phyloP scores from a whole-genome alignment of 2,329 filamentous ascomycete species.

The Sporothrix euskadiensis region DNA sequence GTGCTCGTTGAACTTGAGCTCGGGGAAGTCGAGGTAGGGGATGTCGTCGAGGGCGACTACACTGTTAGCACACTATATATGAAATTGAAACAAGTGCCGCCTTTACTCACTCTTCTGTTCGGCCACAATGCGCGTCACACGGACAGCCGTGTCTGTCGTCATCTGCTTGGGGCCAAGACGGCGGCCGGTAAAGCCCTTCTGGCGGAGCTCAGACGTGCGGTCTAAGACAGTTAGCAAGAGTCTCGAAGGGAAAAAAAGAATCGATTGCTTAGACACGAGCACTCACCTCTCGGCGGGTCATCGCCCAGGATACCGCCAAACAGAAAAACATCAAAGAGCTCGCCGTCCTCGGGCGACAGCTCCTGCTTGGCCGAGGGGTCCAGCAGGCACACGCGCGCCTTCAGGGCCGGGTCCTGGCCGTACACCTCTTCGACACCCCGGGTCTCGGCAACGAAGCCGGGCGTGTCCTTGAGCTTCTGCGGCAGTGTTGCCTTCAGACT shows the following conservation, averaged over 20 bases:
- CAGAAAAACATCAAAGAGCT: constrained; percentile 83
- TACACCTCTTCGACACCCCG: constrained; percentile 83
- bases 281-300: constrained; percentile 83
- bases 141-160: constrained; percentile 96
- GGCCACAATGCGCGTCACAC: constrained; percentile 86
- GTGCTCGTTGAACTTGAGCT: constrained; percentile 84
- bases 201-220: constrained; percentile 90
- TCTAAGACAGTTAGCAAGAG: constrained; percentile 54
- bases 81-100: too few species aligned
- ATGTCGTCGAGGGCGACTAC: constrained; percentile 76
- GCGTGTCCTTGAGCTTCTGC: constrained; percentile 53
- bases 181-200: constrained; percentile 87
- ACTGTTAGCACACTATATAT: neutral
- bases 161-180: constrained; percentile 91
- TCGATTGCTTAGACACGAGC: too few species aligned
- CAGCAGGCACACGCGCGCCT: constrained; percentile 29
- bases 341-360: constrained; percentile 76
- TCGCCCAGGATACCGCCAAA: constrained; percentile 97
- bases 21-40: constrained; percentile 81
- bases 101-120: constrained; percentile 70
- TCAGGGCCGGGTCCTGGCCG: constrained; percentile 60
- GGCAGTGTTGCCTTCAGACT: constrained; percentile 62
- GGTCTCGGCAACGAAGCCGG: constrained; percentile 70
- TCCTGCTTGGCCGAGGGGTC: constrained; percentile 55
- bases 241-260: neutral